Evolutionary conservation across 2,329 filamentous ascomycete species (phyloP).

Genomic region (Aureobasidium pullulans): DNA sequence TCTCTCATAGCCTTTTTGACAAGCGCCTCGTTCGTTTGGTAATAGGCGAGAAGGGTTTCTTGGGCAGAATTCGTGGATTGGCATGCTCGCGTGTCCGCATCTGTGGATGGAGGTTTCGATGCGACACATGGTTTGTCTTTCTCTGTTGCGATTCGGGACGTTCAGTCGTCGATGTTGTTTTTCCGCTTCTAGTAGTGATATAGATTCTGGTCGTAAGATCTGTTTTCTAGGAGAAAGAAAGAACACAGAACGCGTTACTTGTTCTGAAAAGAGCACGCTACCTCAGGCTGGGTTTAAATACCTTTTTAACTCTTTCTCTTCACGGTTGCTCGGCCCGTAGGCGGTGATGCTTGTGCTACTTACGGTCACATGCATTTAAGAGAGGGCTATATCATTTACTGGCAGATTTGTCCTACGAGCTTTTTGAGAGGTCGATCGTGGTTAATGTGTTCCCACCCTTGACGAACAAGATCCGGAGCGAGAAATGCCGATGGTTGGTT

Average conservation of each 20-base stretch:
- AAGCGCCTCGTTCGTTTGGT: constrained; percentile 4
- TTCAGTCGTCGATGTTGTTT: not conserved
- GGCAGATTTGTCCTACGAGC: not conserved
- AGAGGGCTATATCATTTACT: not conserved
- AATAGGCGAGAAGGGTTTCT: not conserved
- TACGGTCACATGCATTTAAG: not conserved
- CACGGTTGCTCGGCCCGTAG: not conserved
- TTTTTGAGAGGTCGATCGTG: not conserved
- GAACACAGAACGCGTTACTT: not conserved
- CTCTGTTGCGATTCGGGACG: not conserved
- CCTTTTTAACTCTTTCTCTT: not conserved
- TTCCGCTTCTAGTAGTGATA: not conserved
- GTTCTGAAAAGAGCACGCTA: not conserved
- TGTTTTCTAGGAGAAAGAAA: too few relatives aligned
- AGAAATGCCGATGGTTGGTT: not conserved
- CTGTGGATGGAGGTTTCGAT: constrained; percentile 9
- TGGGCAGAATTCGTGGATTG: constrained; percentile 11
- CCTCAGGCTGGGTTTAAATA: not conserved
- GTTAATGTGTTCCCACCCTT: not conserved
- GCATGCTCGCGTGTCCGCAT: constrained; percentile 11
- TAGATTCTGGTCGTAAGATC: not conserved
- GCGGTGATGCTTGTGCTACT: not conserved
- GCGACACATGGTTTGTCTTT: constrained; percentile 1
- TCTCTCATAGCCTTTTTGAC: not conserved
- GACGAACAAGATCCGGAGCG: not conserved